phyloP scores from a whole-genome alignment of 345 rosid genomes.

The Bruguiera sexangula region DNA sequence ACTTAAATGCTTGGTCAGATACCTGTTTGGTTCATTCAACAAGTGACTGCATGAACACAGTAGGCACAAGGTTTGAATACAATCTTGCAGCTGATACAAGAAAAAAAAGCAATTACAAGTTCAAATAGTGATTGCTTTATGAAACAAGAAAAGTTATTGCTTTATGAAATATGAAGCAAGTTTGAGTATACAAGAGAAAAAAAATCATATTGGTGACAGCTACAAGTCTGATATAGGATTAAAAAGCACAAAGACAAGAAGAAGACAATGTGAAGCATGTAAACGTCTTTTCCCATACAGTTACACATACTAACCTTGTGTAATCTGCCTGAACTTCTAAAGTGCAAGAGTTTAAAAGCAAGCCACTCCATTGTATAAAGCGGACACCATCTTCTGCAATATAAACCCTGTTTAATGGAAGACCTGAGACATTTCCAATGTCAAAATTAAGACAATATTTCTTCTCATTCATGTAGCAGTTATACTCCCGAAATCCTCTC shows the following conservation, averaged over 20 bases:
- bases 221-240: background rate
- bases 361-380: slow-evolving; percentile 79
- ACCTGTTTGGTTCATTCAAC: slow-evolving; percentile 43
- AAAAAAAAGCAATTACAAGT: background rate
- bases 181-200: background rate
- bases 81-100: background rate
- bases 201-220: background rate
- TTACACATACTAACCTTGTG: slow-evolving; percentile 42
- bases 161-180: background rate
- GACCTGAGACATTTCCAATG: slow-evolving; percentile 27
- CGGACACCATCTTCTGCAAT: slow-evolving; percentile 50
- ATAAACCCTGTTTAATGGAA: slow-evolving; percentile 41
- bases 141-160: background rate
- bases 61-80: background rate
- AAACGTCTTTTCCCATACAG: background rate
- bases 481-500: slow-evolving; percentile 64
- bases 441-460: slow-evolving; percentile 67
- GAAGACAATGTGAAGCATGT: background rate
- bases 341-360: slow-evolving; percentile 61
- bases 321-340: slow-evolving; percentile 84
- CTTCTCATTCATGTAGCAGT: slow-evolving; percentile 70
- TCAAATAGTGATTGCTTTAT: background rate
- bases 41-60: background rate
- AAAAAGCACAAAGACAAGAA: background rate
- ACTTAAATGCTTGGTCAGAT: slow-evolving; percentile 54